Evolutionary conservation across 2,329 filamentous ascomycete genomes (phyloP), one percentile per base, ranked within the genome.

Genomic region (Cercospora sp.): DNA sequence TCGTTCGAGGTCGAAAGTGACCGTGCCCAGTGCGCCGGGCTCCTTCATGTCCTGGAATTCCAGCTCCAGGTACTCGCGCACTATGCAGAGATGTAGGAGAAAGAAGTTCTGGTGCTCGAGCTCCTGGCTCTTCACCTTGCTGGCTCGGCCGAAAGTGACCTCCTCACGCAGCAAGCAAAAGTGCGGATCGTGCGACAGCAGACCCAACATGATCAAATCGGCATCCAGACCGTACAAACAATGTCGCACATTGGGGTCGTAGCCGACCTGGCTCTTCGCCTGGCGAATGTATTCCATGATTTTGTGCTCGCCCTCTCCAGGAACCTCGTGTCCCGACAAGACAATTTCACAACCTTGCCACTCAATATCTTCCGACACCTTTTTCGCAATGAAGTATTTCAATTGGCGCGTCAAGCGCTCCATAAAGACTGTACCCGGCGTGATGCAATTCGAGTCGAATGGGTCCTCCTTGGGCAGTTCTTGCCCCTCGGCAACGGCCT

Each of bases 231-330:
- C 96, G 81, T 99, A 99, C 71, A 99, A 85, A 81, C 96, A 99
- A 81, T 99, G 95, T 67, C 95, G 92, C 70, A 97, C 88, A 77
- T 99, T 98, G 61, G 92, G 87, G 79, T 97, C 90, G 81, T 99
- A 99, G 71, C 90, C 88, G 2, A 92, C 92, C 80, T 99, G 95
- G 60, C 94, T 93, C 85, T 98, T 98, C 70, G 95, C 92, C 81
- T 96, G 92, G 74, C 95, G 91, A 80, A 99, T 99, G 81, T 99
- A 99, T 81, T 99, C 96, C 95, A 99, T 99, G 81, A 99, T 97
- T 84, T 99, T 99, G 85, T 99, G 95, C 81, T 99, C 95, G 75
- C 95, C 95, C 82, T 99, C 96, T 75, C 95, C 95, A 6, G 95
- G 95, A 28, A 98, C 94, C 81, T 99, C 96, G 78, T 99, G 96